Evolutionary conservation across 139 green algal species (phyloP), one percentile per base, ranked within the genome.

Genomic region (Ettlia oleoabundans): DNA sequence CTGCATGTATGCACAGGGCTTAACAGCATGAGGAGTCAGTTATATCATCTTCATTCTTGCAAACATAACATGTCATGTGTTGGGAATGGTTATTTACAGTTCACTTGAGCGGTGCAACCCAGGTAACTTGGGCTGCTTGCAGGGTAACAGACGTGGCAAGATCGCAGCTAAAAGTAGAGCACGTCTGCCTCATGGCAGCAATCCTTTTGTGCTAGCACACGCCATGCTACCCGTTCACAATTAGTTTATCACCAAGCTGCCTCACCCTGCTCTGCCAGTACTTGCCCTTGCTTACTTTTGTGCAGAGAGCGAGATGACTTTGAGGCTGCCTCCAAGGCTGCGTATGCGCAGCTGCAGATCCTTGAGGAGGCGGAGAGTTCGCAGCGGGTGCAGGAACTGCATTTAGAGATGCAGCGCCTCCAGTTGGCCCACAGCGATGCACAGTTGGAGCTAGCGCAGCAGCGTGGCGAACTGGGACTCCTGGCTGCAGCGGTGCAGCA

Each of bases 231-330:
- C n/a, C n/a, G n/a, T n/a, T n/a, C n/a, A n/a, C n/a, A n/a, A n/a
- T n/a, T n/a, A n/a, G n/a, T n/a, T n/a, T n/a, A n/a, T n/a, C n/a
- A n/a, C n/a, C n/a, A n/a, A n/a, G n/a, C n/a, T n/a, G n/a, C n/a
- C n/a, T n/a, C 18, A 65, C 18, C 55, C 15, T n/a, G 55, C 55
- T n/a, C 15, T 32, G 55, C 18, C 13, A 58, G 47, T n/a, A 9
- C 21, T 65, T 65, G 18, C 21, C 55, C 28, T n/a, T 65, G 15
- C 18, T n/a, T n/a, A 22, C 55, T 65, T 52, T 79, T 18, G n/a
- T 80, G 51, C 86, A 89, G 86, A 78, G 82, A 89, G 72, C 82
- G 86, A 0, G 62, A 82, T 22, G 28, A 19, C 4, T 55, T 78
- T 15, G 81, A 86, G 35, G 43, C 63, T 21, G 72, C 58, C 28